These are phyloP conservation scores for Fraxinus angustifolia DNA, from an alignment of 305 asterid species.

Conservation along the genomic window DNA sequence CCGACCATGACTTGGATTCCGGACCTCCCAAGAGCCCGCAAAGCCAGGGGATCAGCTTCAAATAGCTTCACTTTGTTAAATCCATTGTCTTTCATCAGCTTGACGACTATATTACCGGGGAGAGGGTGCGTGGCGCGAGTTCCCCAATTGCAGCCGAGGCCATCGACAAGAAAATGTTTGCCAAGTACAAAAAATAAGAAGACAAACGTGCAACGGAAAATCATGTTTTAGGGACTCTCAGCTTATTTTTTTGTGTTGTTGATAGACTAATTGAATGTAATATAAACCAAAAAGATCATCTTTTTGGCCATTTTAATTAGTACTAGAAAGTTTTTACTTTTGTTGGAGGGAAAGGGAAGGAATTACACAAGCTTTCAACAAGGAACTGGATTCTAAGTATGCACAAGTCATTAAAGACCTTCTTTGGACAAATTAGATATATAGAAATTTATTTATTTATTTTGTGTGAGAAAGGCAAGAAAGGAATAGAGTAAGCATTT, in stretches of 20 bases:
- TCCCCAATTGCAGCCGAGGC: slow-evolving; percentile 66
- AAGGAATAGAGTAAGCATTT: slow-evolving; percentile 26
- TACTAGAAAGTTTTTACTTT: slow-evolving; percentile 19
- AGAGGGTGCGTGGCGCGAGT: slow-evolving; percentile 54
- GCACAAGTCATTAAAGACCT: not conserved
- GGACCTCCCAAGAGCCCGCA: slow-evolving; percentile 58
- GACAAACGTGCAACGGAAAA: slow-evolving; percentile 8
- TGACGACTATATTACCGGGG: slow-evolving; percentile 53
- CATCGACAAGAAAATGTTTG: slow-evolving; percentile 18
- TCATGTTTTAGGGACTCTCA: slow-evolving; percentile 28
- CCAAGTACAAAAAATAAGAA: slow-evolving; percentile 28
- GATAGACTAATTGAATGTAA: not conserved
- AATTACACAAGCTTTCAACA: slow-evolving; percentile 36
- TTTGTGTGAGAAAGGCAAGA: slow-evolving; percentile 4
- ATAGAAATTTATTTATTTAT: not conserved
- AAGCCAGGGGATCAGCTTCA: slow-evolving; percentile 54
- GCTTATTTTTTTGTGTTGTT: not conserved
- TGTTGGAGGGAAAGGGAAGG: slow-evolving; percentile 45
- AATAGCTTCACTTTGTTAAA: slow-evolving; percentile 66
- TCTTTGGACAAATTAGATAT: not conserved
- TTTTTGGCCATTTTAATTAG: slow-evolving; percentile 14
- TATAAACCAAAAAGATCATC: slow-evolving; percentile 21
- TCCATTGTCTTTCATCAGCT: slow-evolving; percentile 64
- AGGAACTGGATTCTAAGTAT: slow-evolving; percentile 50
- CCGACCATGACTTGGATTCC: slow-evolving; percentile 87